Base-by-base conservation (phyloP, 2,329 filamentous ascomycete species). In the Venturiaceae sp. region DNA sequence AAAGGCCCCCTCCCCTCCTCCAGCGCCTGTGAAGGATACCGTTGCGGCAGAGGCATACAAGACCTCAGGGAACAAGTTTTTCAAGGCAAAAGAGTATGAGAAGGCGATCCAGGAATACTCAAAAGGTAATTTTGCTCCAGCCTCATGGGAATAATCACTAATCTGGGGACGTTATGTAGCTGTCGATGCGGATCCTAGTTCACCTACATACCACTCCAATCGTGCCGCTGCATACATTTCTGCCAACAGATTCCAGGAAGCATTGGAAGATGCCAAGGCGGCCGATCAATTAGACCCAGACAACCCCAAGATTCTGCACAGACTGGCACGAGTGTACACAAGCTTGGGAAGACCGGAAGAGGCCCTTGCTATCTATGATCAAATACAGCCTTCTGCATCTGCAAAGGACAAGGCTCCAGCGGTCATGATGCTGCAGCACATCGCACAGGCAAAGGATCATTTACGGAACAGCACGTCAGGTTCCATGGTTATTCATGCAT, bases 211-310 rank as follows among this genome's bases (percentile, higher is more conserved):
- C 73, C 82, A 95, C 64, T 92, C 90, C 71, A 99, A 99, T 79
- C 87, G 94, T 67, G 92, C 94, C 39, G 94, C 94, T 32, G 94
- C 94, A 36, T 90, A 89, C 76, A 96, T 99, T 80, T 90, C 90
- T 57, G 89, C 90, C 60, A 86, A 86, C 65, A 84, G 87, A 67
- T 96, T 87, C 70, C 76, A 81, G 59, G 81, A 87, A 62, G 94
- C 94, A 16, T 77, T 97, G 60, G 90, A 94, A 58, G 94, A 99
- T 74, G 94, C 90, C 74, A 86, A 84, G 67, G 83, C 81, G 58
- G 90, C 94, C 6, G 84, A 89, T 64, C 87, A 92, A 63, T 77
- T 96, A 46, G 92, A 97, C 63, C 87, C 92, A 0, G 79, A 85
- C 65, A 96, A 95, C 69, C 73, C 87, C 66, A 99, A 97, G 76